These are phyloP conservation scores for Exidia glandulosa DNA, from an alignment of 768 basidiomycete genomes.

Conservation along the genomic window DNA sequence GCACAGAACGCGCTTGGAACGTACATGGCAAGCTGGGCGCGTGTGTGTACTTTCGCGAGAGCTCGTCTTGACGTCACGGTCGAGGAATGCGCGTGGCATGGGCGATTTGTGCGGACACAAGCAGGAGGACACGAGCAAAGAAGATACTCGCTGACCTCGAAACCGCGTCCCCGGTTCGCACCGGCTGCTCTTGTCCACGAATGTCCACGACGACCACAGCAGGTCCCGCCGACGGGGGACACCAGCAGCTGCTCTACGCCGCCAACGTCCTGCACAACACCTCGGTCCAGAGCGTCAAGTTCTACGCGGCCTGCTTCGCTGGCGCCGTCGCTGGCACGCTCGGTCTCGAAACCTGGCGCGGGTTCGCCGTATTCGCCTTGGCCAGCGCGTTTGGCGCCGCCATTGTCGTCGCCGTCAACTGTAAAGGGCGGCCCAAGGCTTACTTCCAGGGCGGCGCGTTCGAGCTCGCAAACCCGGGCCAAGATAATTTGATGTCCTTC, in stretches of 20 bases:
- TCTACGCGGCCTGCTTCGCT: conserved; percentile 72
- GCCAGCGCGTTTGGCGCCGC: conserved; percentile 59
- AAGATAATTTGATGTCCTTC: conserved; percentile 86
- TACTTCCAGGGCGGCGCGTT: conserved; percentile 51
- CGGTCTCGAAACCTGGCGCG: conserved; percentile 74
- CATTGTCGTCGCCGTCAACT: conserved; percentile 59
- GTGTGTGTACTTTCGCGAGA: too few species aligned
- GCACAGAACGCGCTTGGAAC: too few species aligned
- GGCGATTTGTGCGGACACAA: too few species aligned
- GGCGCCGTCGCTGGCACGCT: conserved; percentile 84
- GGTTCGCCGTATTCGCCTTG: conserved; percentile 66
- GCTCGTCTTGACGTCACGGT: too few species aligned
- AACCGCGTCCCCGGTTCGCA: too few species aligned
- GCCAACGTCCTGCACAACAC: conserved; percentile 60
- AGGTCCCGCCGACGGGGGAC: neutral
- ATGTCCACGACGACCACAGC: neutral
- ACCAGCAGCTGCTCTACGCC: conserved; percentile 30
- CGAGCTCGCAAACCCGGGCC: conserved; percentile 72
- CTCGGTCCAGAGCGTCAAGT: conserved; percentile 55
- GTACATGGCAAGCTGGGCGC: too few species aligned
- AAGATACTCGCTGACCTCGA: too few species aligned
- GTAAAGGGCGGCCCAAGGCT: conserved; percentile 49
- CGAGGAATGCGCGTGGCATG: too few species aligned
- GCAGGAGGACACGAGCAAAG: too few species aligned
- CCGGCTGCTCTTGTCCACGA: too few species aligned